phyloP scores from a whole-genome alignment of 352 stramenopile genomes.

The Aphanomyces astaci region DNA sequence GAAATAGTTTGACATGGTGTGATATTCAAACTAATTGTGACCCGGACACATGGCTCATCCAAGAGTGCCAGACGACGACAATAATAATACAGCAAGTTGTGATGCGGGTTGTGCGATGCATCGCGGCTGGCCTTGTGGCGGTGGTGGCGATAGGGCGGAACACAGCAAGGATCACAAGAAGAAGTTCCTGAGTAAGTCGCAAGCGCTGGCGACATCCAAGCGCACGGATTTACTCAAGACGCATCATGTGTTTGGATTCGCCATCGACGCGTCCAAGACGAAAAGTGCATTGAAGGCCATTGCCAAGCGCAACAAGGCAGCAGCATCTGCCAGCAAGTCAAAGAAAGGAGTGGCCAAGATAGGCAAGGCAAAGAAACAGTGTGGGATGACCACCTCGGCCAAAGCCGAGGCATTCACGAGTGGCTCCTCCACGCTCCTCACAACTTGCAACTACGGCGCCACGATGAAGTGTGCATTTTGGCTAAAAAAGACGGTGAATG shows the following conservation, averaged over 20 bases:
- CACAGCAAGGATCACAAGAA: background rate
- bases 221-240: background rate
- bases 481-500: background rate
- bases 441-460: background rate
- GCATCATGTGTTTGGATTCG: background rate
- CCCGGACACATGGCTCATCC: too few species aligned
- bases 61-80: too few species aligned
- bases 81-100: too few species aligned
- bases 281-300: background rate
- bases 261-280: background rate
- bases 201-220: background rate
- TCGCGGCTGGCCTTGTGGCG: background rate
- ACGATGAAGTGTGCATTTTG: conserved; percentile 1
- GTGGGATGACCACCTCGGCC: background rate
- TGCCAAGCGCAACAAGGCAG: background rate
- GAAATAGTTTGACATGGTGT: too few species aligned
- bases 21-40: too few species aligned
- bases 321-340: background rate
- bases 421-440: background rate
- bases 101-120: background rate
- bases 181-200: background rate
- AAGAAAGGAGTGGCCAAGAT: background rate
- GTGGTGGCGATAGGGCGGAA: background rate
- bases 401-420: background rate
- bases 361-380: background rate